A percentile compares a stretch with the other conserved stretches of the same genome.
Evolutionary conservation across 2,329 filamentous ascomycete genomes (phyloP).

Genomic region (Neonectria faginata): DNA sequence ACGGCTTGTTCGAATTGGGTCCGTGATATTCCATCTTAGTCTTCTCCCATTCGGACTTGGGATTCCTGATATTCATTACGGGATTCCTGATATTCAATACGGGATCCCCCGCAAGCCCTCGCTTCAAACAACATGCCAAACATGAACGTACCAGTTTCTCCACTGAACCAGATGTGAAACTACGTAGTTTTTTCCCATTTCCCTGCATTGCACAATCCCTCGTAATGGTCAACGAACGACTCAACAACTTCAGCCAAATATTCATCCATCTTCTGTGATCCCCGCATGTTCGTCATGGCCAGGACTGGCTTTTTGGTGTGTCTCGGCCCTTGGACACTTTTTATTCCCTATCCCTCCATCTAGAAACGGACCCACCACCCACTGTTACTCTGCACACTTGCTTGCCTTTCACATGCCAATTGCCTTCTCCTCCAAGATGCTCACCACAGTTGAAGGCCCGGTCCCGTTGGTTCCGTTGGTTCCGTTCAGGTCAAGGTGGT

Average conservation of each 20-base stretch:
- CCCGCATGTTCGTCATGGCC: slow-evolving; percentile 13
- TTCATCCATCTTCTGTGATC: neutral
- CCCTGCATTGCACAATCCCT: slow-evolving; percentile 16
- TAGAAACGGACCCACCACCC: slow-evolving; percentile 1
- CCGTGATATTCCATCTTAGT: neutral
- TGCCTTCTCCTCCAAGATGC: slow-evolving; percentile 39
- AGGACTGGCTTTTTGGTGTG: slow-evolving; percentile 3
- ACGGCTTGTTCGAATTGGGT: neutral
- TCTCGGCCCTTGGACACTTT: neutral
- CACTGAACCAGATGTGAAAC: slow-evolving; percentile 15
- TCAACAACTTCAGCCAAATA: neutral
- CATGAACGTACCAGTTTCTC: slow-evolving; percentile 6
- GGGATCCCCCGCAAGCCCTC: slow-evolving; percentile 2
- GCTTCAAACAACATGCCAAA: slow-evolving; percentile 12
- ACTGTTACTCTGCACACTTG: neutral
- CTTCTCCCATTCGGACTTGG: neutral
- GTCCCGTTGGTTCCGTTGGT: slow-evolving; percentile 20
- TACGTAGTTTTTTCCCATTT: slow-evolving; percentile 6
- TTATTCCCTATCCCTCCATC: slow-evolving; percentile 4
- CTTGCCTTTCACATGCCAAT: slow-evolving; percentile 32
- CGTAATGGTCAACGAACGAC: slow-evolving; percentile 1
- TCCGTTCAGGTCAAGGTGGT: slow-evolving; percentile 29
- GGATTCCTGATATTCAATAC: neutral
- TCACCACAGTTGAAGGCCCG: slow-evolving; percentile 31
- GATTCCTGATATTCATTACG: neutral